phyloP scores from a whole-genome alignment of 352 stramenopile genomes.

The Phytopythium montanum region DNA sequence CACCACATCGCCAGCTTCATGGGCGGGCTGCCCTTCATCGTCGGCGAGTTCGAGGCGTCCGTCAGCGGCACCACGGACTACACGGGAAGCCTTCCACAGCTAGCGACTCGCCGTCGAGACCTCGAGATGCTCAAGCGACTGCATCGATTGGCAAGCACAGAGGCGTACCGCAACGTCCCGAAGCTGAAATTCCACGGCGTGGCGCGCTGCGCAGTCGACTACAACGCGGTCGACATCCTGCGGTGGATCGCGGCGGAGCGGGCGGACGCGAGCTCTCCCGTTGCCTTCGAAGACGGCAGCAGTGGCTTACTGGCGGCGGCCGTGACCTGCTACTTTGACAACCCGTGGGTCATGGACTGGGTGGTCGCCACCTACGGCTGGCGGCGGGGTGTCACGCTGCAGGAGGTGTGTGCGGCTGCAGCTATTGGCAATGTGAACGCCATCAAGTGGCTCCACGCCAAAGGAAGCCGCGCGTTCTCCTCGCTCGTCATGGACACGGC shows the following conservation, averaged over 20 bases:
- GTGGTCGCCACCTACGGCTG: slow-evolving; percentile 2
- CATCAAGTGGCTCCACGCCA: slow-evolving; percentile 22
- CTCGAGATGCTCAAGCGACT: slow-evolving; percentile 17
- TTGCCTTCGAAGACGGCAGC: background rate
- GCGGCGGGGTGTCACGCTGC: slow-evolving; percentile 7
- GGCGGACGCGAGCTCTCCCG: background rate
- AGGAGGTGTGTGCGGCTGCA: slow-evolving; percentile 22
- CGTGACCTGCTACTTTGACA: slow-evolving; percentile 28
- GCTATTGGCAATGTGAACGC: slow-evolving; percentile 18
- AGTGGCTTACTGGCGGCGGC: slow-evolving; percentile 12
- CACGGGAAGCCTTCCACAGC: slow-evolving; percentile 20
- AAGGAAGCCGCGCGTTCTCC: slow-evolving; percentile 12
- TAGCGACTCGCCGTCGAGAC: slow-evolving; percentile 22
- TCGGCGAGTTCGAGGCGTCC: slow-evolving; percentile 17
- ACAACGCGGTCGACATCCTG: slow-evolving; percentile 21
- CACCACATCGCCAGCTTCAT: slow-evolving; percentile 24
- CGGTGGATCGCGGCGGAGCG: slow-evolving; percentile 16
- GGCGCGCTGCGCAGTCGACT: slow-evolving; percentile 21
- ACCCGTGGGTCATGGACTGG: slow-evolving; percentile 22
- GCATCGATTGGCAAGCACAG: slow-evolving; percentile 6
- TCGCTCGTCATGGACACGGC: slow-evolving; percentile 26
- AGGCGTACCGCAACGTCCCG: slow-evolving; percentile 6
- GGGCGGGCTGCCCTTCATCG: slow-evolving; percentile 15
- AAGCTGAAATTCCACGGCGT: slow-evolving; percentile 25
- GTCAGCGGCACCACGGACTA: slow-evolving; percentile 15